Percentiles rank a stretch among this genome's conserved stretches.
phyloP scores from a whole-genome alignment of 2,329 filamentous ascomycete genomes.

The Colletotrichum sp. region DNA sequence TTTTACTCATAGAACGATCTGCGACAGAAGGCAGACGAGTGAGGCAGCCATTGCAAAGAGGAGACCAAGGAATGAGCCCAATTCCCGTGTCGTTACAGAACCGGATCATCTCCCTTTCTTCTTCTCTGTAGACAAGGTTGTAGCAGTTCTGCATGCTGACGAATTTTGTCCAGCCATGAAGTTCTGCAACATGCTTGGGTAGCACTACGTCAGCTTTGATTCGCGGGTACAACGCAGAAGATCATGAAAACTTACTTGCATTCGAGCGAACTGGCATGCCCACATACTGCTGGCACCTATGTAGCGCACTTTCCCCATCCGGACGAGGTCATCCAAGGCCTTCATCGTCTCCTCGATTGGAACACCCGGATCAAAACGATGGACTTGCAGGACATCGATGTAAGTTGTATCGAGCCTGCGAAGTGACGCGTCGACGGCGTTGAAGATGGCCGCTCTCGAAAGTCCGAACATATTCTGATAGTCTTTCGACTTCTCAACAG shows the following conservation, averaged over 20 bases:
- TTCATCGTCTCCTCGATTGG: background rate
- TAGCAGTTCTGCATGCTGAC: conserved; percentile 2
- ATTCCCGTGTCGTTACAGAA: background rate
- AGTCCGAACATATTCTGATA: background rate
- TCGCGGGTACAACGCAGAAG: background rate
- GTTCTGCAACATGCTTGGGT: background rate
- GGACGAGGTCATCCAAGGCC: background rate
- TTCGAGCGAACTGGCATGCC: background rate
- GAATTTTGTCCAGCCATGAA: background rate
- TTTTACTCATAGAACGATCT: background rate
- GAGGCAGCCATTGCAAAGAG: background rate
- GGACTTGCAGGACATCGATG: background rate
- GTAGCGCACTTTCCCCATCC: background rate
- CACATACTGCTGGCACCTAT: background rate
- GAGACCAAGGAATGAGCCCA: background rate
- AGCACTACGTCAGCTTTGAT: background rate
- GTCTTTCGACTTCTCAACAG: background rate
- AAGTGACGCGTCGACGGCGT: background rate
- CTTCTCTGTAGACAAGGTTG: background rate
- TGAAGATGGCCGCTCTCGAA: background rate
- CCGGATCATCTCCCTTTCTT: background rate
- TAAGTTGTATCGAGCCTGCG: background rate
- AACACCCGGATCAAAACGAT: background rate
- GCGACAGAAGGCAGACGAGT: background rate
- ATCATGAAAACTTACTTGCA: background rate